Base-by-base conservation (phyloP, 1,284 basidiomycete species). In the Ganoderma boninense region DNA sequence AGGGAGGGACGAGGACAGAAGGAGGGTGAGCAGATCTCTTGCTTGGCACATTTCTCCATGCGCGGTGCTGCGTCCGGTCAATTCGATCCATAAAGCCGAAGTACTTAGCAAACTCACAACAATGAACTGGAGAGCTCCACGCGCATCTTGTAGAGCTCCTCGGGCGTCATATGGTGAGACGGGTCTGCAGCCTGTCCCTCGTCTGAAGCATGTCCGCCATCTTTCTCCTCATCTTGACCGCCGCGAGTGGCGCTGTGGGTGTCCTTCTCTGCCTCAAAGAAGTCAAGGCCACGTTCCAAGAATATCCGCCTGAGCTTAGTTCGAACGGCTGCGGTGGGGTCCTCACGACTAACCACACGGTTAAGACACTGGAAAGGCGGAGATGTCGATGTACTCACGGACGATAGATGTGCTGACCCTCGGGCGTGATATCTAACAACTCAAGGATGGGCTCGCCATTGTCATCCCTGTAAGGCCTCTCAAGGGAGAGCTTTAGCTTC, bases 381-480 rank as follows among this genome's bases (percentile, higher is more conserved):
- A 43, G 16, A 13, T 20, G 32, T 26, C 43, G 42, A 43, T 18
- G 16, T 20, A 77, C 90, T 74, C 82, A 93, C 90, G 89, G 86
- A 83, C 94, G 91, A 70, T 90, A 90, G 64, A 91, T 82, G 66
- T 87, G 86, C 72, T 89, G 85, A 52, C 93, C 92, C 57, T 92
- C 89, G n/a, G 85, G 84, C 13, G 87, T 85, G 66, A 95, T 92
- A 76, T 95, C 93, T 18, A 87, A 80, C 38, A 95, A 80, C n/a
- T 85, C 82, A 29, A 88, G 90, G 38, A 94, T 87, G 16, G 78
- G 84, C 56, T 87, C 82, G 16, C 90, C 92, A 54, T 85, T 80
- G 72, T 95, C 93, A 76, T 93, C 90, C 80, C 90, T 94, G 82
- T 94, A 94, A 0, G 92, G 92, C 60, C 89, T 84, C 78, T 95